These are phyloP conservation scores for Obelidium mucronatum DNA, from an alignment of 192 early-diverging fungal species.

Conservation along the genomic window DNA sequence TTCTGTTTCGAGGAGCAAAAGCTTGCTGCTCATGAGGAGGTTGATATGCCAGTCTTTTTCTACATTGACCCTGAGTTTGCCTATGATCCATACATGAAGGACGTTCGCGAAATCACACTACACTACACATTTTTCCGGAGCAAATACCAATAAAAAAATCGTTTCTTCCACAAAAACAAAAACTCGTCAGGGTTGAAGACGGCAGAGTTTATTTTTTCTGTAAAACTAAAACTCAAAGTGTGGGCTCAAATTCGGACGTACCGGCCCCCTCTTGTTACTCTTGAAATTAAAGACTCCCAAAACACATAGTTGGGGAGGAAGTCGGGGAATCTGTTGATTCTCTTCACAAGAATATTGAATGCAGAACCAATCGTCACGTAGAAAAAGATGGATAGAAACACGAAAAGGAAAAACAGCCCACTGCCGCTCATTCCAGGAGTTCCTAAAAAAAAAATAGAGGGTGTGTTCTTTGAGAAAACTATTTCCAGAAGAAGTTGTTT, in stretches of 20 bases:
- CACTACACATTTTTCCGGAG: slow-evolving; percentile 96
- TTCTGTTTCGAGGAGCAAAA: slow-evolving; percentile 99
- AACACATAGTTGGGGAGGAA: slow-evolving; percentile 20
- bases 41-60: slow-evolving; percentile 91
- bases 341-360: slow-evolving; percentile 27
- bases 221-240: background rate
- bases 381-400: slow-evolving; percentile 14
- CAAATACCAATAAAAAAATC: slow-evolving; percentile 42
- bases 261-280: background rate
- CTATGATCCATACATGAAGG: slow-evolving; percentile 93
- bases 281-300: slow-evolving; percentile 16
- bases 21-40: slow-evolving; percentile 84
- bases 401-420: slow-evolving; percentile 20
- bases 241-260: background rate
- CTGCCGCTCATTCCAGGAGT: background rate
- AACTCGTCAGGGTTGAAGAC: too few relatives aligned
- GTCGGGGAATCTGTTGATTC: slow-evolving; percentile 19
- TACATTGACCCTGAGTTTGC: slow-evolving; percentile 98
- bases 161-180: too few relatives aligned
- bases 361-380: slow-evolving; percentile 27
- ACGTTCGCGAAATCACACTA: slow-evolving; percentile 90
- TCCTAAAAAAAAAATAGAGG: too few relatives aligned
- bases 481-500: background rate
- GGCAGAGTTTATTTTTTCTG: too few relatives aligned
- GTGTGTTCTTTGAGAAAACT: background rate